Evolutionary conservation across 805 yeast species (phyloP), one percentile per base, ranked within the genome.

Genomic region (Cyberlindnera sargentensis): DNA sequence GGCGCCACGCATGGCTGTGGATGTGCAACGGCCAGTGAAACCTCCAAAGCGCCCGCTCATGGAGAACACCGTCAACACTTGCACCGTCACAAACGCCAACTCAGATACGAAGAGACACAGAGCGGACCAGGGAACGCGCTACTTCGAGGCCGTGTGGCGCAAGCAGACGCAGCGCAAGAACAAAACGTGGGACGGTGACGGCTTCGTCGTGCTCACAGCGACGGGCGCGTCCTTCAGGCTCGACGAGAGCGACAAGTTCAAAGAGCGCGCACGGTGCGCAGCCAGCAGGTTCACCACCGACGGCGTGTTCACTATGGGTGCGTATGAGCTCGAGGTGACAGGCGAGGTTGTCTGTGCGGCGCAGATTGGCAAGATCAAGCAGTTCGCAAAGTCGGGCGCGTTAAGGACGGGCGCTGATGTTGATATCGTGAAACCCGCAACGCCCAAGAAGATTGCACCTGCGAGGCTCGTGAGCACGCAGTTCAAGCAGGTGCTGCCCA

Each of bases 151-250:
- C 8, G 57, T 56, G 4, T 58, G 62, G 62, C 67, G 99, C 31
- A 88, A 87, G 60, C 70, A 71, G 35, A 69, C 91, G 0, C 70
- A 66, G 30, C 87, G 84, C 63, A 88, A 91, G 68, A 80, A 89
- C 61, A 90, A 90, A 59, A 80, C 88, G 0, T 93, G 99, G 99
- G 95, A 87, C 43, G 95, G 95, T 3, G 98, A 93, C 64, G 98
- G 96, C 0, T 62, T 65, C 31, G 65, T 83, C 11, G 52, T 63
- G 0, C 57, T 71, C n/a, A 48, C 52, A 1, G 43, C 54, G 3
- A 55, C 59, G 0, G 39, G 43, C 25, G 37, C 64, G 0, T 52
- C 61, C 10, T 55, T 71, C 15, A 61, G 67, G 37, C 50, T 56
- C 9, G 72, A 65, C 34, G 54, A 58, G 25, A 54, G 60, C 15